Conservation (phyloP, 2,329 filamentous ascomycete genomes). For the Colletotrichum cereale region DNA sequence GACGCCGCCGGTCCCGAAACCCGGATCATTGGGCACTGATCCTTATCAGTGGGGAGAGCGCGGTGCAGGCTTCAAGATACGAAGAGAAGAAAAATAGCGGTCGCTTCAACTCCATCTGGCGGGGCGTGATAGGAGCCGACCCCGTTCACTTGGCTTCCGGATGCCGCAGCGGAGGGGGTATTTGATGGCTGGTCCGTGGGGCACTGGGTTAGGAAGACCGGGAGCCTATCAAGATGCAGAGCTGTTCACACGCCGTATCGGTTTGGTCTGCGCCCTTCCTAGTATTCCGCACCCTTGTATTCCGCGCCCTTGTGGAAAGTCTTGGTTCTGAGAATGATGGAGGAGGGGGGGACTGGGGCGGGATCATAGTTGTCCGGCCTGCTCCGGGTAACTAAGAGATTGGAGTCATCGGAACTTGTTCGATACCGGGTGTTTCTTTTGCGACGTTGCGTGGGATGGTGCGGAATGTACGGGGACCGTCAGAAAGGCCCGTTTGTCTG, state of each 20-base stretch:
- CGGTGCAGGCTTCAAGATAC: constrained; percentile 29
- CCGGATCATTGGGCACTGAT: constrained; percentile 31
- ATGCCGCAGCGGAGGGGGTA: constrained; percentile 25
- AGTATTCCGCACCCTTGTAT: neutral
- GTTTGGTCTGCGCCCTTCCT: neutral
- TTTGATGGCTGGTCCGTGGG: constrained; percentile 12
- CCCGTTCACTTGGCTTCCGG: constrained; percentile 34
- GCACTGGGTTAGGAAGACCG: neutral
- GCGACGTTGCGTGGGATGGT: neutral
- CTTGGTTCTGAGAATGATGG: neutral
- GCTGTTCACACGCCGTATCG: neutral
- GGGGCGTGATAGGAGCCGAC: constrained; percentile 28
- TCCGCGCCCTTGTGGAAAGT: constrained; percentile 4
- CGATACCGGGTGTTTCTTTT: neutral
- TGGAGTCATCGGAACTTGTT: neutral
- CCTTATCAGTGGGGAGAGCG: constrained; percentile 37
- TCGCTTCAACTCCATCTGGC: constrained; percentile 8
- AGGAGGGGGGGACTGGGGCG: neutral
- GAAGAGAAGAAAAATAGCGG: neutral
- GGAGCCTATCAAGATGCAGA: neutral
- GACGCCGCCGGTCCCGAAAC: neutral
- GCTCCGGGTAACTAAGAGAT: constrained; percentile 3
- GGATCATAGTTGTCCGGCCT: constrained; percentile 2
- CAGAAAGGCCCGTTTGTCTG: neutral
- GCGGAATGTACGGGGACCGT: no score